Evolutionary conservation across 2,329 filamentous ascomycete species (phyloP).

Genomic region (Calonectria naviculata): DNA sequence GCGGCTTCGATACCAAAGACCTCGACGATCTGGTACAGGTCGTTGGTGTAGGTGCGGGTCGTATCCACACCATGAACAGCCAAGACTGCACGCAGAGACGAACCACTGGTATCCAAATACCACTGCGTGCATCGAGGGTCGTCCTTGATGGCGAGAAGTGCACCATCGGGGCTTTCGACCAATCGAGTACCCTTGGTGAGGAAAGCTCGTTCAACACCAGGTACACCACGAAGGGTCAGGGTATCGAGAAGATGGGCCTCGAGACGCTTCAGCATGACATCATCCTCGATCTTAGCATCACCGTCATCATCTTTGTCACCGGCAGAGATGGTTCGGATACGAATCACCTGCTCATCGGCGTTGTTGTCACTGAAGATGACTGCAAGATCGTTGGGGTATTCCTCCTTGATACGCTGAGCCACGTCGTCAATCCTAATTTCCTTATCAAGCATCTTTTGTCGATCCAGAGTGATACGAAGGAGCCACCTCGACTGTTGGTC

Average conservation of each 20-base stretch:
- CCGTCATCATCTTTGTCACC: conserved; percentile 79
- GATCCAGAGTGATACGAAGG: conserved; percentile 90
- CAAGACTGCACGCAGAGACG: conserved; percentile 85
- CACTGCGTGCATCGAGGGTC: conserved; percentile 86
- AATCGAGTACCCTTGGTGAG: conserved; percentile 84
- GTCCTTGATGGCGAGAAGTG: conserved; percentile 78
- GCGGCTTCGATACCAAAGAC: conserved; percentile 98
- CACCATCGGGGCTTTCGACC: conserved; percentile 75
- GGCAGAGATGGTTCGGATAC: conserved; percentile 79
- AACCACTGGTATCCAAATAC: conserved; percentile 96
- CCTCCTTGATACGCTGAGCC: conserved; percentile 87
- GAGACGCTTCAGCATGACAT: conserved; percentile 91
- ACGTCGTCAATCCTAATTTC: conserved; percentile 92
- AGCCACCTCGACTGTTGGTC: conserved; percentile 94
- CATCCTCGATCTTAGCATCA: conserved; percentile 76
- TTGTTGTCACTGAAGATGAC: conserved; percentile 99
- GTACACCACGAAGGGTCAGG: conserved; percentile 89
- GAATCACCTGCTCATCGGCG: conserved; percentile 93
- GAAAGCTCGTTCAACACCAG: conserved; percentile 91
- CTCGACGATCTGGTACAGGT: conserved; percentile 93
- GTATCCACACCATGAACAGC: conserved; percentile 89
- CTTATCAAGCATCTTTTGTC: conserved; percentile 96
- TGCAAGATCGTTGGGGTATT: conserved; percentile 85
- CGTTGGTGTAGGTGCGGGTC: conserved; percentile 90
- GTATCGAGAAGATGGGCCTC: conserved; percentile 93